Evolutionary conservation across 495 filamentous ascomycete species (phyloP).

Genomic region (Aspergillus cavernicola): DNA sequence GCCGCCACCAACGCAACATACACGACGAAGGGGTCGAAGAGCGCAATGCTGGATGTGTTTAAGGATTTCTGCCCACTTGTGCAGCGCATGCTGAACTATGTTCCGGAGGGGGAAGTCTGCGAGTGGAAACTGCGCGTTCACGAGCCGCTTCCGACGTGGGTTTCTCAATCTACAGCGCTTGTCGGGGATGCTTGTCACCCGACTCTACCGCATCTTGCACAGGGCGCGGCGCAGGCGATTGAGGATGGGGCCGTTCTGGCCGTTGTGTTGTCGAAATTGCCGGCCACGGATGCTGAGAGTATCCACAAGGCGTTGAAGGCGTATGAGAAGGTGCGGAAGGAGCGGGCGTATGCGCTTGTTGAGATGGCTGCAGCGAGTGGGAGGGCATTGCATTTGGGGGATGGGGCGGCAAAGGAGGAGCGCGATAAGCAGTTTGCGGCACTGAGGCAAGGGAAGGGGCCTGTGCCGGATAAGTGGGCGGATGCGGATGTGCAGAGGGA

Average conservation of each 20-base stretch:
- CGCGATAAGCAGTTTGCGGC: constrained; percentile 67
- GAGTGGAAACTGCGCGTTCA: constrained; percentile 78
- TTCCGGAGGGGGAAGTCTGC: constrained; percentile 75
- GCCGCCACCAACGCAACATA: constrained; percentile 70
- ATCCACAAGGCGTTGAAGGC: constrained; percentile 64
- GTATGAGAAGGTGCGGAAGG: constrained; percentile 71
- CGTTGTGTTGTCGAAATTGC: constrained; percentile 56
- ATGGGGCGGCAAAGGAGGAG: constrained; percentile 71
- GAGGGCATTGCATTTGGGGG: constrained; percentile 66
- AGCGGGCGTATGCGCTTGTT: constrained; percentile 64
- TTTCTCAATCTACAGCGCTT: constrained; percentile 61
- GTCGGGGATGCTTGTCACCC: constrained; percentile 79
- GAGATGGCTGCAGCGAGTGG: constrained; percentile 66
- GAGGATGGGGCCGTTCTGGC: constrained; percentile 74
- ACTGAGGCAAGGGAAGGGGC: constrained; percentile 54
- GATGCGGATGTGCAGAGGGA: constrained; percentile 72
- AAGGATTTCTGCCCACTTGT: constrained; percentile 69
- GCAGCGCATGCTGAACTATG: constrained; percentile 68
- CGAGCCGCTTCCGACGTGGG: constrained; percentile 66
- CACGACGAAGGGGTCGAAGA: constrained; percentile 68
- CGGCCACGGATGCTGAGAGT: constrained; percentile 47
- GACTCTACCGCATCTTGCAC: constrained; percentile 70
- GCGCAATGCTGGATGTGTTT: constrained; percentile 63
- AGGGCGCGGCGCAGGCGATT: constrained; percentile 83
- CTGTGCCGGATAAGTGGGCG: constrained; percentile 76